Conservation (phyloP, 116 monocot species). For the Papilionanthe hybrid region DNA sequence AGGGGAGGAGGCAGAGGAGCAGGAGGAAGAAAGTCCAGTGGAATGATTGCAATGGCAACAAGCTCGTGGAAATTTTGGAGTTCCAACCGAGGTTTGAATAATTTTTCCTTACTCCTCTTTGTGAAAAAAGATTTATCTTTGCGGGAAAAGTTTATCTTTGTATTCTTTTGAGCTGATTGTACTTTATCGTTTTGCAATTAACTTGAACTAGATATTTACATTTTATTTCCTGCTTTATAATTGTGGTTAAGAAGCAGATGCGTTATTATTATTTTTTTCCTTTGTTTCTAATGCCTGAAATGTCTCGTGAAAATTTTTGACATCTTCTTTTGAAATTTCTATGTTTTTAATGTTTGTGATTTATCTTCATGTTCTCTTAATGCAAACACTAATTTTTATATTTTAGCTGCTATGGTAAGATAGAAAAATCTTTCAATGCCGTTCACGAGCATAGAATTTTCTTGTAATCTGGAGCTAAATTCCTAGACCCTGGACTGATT, state of each 20-base stretch:
- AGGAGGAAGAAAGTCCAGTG: constrained; percentile 52
- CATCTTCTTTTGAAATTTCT: neutral
- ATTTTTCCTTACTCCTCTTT: neutral
- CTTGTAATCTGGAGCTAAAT: neutral
- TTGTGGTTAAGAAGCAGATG: neutral
- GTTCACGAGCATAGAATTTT: neutral
- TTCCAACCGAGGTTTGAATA: constrained; percentile 42
- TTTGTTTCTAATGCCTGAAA: neutral
- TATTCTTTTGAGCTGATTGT: neutral
- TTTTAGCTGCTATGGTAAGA: neutral
- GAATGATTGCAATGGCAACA: constrained; percentile 56
- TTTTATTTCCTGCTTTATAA: neutral
- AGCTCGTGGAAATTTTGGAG: constrained; percentile 47
- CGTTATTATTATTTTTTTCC: neutral
- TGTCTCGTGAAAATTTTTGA: neutral
- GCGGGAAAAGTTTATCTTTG: neutral
- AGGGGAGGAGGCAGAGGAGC: constrained; percentile 21
- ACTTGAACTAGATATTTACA: neutral
- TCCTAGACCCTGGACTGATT: neutral
- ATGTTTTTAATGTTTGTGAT: neutral
- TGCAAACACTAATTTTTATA: neutral
- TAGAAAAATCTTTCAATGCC: neutral
- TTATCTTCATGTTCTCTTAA: neutral
- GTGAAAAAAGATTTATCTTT: too few species aligned
- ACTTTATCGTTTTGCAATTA: neutral